Evolutionary conservation across 2,329 filamentous ascomycete species (phyloP).

Genomic region (Mycogone perniciosa): DNA sequence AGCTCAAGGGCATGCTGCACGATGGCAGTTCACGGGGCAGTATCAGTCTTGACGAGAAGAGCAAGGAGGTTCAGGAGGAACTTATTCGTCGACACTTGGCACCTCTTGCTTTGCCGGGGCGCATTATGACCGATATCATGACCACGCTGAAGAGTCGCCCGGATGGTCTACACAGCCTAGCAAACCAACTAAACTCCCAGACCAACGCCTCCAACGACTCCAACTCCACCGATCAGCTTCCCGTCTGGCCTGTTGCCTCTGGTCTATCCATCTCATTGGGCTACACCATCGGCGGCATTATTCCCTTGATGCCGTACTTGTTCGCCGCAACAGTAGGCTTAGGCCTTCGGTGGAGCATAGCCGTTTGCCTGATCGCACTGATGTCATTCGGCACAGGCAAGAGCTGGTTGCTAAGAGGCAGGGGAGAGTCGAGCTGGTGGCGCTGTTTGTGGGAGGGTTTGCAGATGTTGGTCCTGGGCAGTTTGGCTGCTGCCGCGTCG

Average conservation of each 20-base stretch:
- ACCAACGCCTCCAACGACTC: background rate
- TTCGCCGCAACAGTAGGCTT: conserved; percentile 35
- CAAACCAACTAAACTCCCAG: conserved; percentile 16
- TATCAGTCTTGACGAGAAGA: conserved; percentile 15
- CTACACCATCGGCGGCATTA: conserved; percentile 56
- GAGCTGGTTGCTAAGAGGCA: conserved; percentile 33
- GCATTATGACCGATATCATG: conserved; percentile 21
- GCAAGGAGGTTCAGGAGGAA: conserved; percentile 12
- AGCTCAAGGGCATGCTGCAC: conserved; percentile 22
- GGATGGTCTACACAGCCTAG: conserved; percentile 24
- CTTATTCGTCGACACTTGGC: conserved; percentile 28
- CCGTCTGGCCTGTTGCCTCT: conserved; percentile 36
- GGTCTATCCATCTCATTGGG: conserved; percentile 55
- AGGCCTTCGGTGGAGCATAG: conserved; percentile 47
- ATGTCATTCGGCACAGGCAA: conserved; percentile 54
- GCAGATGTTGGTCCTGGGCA: conserved; percentile 30
- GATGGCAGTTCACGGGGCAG: background rate
- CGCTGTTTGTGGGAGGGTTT: conserved; percentile 24
- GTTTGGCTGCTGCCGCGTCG: conserved; percentile 26
- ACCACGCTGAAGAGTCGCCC: conserved; percentile 20
- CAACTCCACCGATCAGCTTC: conserved; percentile 16
- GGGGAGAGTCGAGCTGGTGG: conserved; percentile 8
- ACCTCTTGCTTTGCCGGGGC: conserved; percentile 23
- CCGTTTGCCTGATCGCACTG: conserved; percentile 46
- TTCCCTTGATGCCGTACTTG: conserved; percentile 58